Evolutionary conservation across 106 monocot species (phyloP).

Genomic region (Acanthochlamys bracteata): DNA sequence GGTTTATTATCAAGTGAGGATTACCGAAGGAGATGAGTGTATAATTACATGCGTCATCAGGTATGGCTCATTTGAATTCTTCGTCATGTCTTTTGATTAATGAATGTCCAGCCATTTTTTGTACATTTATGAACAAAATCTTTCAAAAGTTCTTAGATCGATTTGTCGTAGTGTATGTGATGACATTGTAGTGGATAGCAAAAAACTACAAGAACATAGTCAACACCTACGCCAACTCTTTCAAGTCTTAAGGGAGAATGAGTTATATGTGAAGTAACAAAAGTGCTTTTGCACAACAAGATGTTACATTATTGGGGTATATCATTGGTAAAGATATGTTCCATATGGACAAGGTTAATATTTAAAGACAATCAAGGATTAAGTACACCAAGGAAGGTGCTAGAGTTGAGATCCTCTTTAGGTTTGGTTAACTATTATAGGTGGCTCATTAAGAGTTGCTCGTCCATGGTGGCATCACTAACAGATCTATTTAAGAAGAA

Average conservation of each 20-base stretch:
- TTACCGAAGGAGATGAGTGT: neutral
- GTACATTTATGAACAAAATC: neutral
- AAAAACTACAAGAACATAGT: neutral
- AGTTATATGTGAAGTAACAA: constrained; percentile 1
- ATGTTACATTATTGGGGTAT: neutral
- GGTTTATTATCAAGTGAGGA: constrained; percentile 11
- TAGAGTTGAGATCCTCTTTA: constrained; percentile 3
- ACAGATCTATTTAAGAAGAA: constrained; percentile 6
- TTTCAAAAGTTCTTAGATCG: neutral
- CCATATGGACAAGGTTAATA: neutral
- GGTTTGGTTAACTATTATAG: constrained; percentile 4
- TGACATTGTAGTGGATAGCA: neutral
- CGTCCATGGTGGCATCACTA: neutral
- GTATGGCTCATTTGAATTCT: constrained; percentile 5
- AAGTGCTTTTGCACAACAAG: neutral
- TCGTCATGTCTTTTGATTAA: constrained; percentile 6
- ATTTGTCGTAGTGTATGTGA: constrained; percentile 1
- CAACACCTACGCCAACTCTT: neutral
- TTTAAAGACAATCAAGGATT: neutral
- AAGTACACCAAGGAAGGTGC: neutral
- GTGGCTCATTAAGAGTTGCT: neutral
- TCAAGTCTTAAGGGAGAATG: neutral
- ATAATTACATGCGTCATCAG: constrained; percentile 6
- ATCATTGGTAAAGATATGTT: neutral
- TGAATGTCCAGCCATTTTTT: constrained; percentile 7